phyloP scores from a whole-genome alignment of 192 early-diverging fungal genomes.

The Endogone sp. region DNA sequence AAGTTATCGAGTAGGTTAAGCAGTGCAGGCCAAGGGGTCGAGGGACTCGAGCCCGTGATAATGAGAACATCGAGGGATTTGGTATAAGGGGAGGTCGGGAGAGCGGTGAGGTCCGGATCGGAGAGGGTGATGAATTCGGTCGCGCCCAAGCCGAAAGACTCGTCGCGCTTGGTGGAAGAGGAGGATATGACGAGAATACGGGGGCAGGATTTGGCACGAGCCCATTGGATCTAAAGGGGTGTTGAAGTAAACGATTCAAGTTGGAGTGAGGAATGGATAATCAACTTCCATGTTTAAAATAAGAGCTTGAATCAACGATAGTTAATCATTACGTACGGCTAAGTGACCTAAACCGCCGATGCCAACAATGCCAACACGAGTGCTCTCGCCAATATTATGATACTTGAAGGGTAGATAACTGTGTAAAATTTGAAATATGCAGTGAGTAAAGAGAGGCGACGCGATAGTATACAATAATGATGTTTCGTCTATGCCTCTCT shows the following conservation, averaged over 20 bases:
- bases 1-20: slow-evolving; percentile 47
- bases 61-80: slow-evolving; percentile 27
- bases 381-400: slow-evolving; percentile 35
- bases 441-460: too few relatives aligned
- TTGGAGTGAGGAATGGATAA: neutral
- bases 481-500: too few relatives aligned
- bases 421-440: too few relatives aligned
- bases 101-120: neutral
- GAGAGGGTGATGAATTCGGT: slow-evolving; percentile 34
- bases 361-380: slow-evolving; percentile 55
- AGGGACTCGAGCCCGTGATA: slow-evolving; percentile 23
- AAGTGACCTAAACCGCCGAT: slow-evolving; percentile 69
- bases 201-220: slow-evolving; percentile 39
- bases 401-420: slow-evolving; percentile 46
- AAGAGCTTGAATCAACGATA: neutral
- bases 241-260: neutral
- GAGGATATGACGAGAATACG: slow-evolving; percentile 55
- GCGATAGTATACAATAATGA: too few relatives aligned
- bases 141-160: slow-evolving; percentile 56
- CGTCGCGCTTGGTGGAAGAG: slow-evolving; percentile 46
- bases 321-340: slow-evolving; percentile 39
- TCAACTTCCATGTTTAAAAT: neutral
- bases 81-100: neutral
- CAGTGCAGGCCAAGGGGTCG: slow-evolving; percentile 43
- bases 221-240: slow-evolving; percentile 48